phyloP scores from a whole-genome alignment of 1,139 yeast species.

The Saccharomycopsis hybrid region DNA sequence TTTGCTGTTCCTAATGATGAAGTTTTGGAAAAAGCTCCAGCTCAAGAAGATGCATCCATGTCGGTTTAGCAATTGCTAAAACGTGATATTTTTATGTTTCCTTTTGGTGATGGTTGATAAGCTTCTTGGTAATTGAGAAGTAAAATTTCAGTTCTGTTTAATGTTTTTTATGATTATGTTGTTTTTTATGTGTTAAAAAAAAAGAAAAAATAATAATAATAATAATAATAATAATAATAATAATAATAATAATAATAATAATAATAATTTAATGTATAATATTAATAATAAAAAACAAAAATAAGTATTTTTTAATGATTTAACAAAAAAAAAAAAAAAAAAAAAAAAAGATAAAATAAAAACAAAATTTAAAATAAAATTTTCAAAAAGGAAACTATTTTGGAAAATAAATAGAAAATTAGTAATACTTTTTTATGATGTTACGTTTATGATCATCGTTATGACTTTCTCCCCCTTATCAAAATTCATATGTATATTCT shows the following conservation, averaged over 20 bases:
- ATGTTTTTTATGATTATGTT: not conserved
- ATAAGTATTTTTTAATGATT: too few species aligned
- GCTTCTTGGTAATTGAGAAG: too few species aligned
- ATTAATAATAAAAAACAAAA: too few species aligned
- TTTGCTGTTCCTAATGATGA: constrained; percentile 78
- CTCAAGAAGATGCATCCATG: constrained; percentile 31
- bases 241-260: not conserved
- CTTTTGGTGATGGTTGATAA: not conserved
- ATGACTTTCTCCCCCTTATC: not conserved
- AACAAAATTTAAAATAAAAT: too few species aligned
- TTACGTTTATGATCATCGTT: not conserved
- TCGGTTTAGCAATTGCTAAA: constrained; percentile 9
- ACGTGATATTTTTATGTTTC: constrained; percentile 7
- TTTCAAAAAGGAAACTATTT: too few species aligned
- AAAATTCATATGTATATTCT: not conserved
- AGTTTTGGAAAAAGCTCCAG: constrained; percentile 65
- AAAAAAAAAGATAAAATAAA: too few species aligned
- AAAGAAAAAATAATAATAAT: not conserved
- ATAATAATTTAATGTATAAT: too few species aligned
- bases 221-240: too few species aligned
- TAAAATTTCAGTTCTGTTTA: too few species aligned
- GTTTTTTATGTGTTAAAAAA: not conserved
- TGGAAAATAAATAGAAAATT: too few species aligned
- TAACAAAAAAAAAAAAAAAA: too few species aligned
- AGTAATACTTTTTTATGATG: not conserved